These are phyloP conservation scores for Exserohilum rostratum DNA, from an alignment of 2,329 filamentous ascomycete genomes.

Conservation along the genomic window DNA sequence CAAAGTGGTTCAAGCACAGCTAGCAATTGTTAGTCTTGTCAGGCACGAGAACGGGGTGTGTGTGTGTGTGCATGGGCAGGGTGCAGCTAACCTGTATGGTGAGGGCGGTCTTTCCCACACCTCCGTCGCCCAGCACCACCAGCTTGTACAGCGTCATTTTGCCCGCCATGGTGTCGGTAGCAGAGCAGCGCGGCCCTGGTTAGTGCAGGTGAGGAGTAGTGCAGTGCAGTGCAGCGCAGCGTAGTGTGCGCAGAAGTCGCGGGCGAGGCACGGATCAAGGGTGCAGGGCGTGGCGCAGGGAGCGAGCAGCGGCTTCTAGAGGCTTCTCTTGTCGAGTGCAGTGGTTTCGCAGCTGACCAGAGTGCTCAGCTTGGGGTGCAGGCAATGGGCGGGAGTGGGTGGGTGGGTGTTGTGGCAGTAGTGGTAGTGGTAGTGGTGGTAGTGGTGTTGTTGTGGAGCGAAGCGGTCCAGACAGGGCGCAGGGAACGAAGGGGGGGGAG, in stretches of 20 bases:
- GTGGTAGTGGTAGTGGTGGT: no score
- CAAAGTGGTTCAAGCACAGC: conserved; percentile 97
- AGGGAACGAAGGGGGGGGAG: conserved; percentile 15
- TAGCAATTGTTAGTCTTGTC: conserved; percentile 50
- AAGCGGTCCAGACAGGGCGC: conserved; percentile 16
- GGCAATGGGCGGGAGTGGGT: neutral
- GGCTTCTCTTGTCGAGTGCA: conserved; percentile 17
- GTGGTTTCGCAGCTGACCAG: conserved; percentile 31
- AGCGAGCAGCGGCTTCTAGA: conserved; percentile 20
- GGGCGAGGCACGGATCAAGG: conserved; percentile 11
- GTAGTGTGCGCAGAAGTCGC: conserved; percentile 1
- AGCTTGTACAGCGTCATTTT: conserved; percentile 97
- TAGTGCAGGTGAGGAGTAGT: conserved; percentile 4
- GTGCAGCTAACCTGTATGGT: conserved; percentile 79
- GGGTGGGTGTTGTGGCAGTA: no score
- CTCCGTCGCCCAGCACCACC: conserved; percentile 93
- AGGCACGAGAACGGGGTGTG: neutral
- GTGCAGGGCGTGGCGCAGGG: conserved; percentile 15
- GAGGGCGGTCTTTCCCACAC: conserved; percentile 90
- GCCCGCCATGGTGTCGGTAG: conserved; percentile 70
- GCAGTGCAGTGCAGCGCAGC: no score
- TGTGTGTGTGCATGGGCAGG: neutral
- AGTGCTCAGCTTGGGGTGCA: conserved; percentile 23
- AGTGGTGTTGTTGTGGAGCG: neutral
- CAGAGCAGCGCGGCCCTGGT: conserved; percentile 7